Conservation (phyloP, 352 stramenopile species). For the Globisporangium middletonii region DNA sequence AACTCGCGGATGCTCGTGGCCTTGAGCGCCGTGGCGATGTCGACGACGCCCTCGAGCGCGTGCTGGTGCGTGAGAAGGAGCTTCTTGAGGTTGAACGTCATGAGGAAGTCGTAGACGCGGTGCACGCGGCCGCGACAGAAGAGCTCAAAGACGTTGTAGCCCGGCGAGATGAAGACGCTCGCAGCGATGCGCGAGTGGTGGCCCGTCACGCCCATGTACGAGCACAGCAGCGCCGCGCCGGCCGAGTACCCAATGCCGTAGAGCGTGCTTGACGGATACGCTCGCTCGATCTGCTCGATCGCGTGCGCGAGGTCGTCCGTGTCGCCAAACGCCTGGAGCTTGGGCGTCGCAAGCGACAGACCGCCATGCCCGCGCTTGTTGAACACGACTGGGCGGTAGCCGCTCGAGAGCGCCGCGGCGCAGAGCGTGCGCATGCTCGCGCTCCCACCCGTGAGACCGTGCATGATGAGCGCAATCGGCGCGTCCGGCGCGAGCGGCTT, state of each 20-base stretch:
- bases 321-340: constrained; percentile 68
- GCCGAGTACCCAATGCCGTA: constrained; percentile 74
- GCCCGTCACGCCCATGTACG: constrained; percentile 65
- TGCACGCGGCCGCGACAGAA: constrained; percentile 64
- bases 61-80: constrained; percentile 49
- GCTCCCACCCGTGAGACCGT: constrained; percentile 67
- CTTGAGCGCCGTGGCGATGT: constrained; percentile 37
- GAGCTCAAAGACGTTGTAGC: constrained; percentile 72
- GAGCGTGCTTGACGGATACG: constrained; percentile 39
- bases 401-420: constrained; percentile 44
- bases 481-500: constrained; percentile 17
- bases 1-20: constrained; percentile 62
- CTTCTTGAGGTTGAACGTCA: constrained; percentile 69
- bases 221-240: constrained; percentile 60
- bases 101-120: constrained; percentile 69
- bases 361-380: constrained; percentile 81
- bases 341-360: constrained; percentile 49
- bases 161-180: constrained; percentile 65
- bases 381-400: constrained; percentile 77
- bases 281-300: constrained; percentile 39
- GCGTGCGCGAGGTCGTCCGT: constrained; percentile 49
- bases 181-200: constrained; percentile 41
- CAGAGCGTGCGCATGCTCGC: constrained; percentile 55
- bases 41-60: constrained; percentile 36
- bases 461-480: constrained; percentile 60